Base-by-base conservation (phyloP, 2,329 filamentous ascomycete genomes). In the Bipolaris gigantea region DNA sequence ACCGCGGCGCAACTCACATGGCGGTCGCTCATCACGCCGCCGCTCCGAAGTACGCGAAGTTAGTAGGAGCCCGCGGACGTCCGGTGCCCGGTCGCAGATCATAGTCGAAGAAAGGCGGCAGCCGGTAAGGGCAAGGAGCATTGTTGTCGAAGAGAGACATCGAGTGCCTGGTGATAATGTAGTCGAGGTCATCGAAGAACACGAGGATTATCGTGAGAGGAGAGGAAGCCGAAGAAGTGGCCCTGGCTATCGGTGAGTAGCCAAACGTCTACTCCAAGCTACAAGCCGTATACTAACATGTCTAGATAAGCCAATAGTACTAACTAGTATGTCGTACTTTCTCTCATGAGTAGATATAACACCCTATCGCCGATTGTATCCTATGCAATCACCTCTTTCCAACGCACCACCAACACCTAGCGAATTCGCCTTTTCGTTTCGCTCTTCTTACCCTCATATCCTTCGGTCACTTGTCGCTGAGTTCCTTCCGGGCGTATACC, bases 101-200 rank as follows among this genome's bases (percentile, higher is more conserved):
- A 71, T 76, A 30, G 73, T 76, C 2, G 73, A 75, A 16, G 73
- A 75, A 56, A 64, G 72, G 50, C 63, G 70, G 42, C 47, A 67
- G 34, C 59, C 72, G 53, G 53, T 56, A 41, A 53, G 72, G 39
- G 53, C 70, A 13, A 65, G 72, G 46, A 72, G 73, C 53, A 70
- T 80, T 35, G 66, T 81, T 21, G 76, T 81, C 7, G 78, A 80
- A 43, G 76, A 79, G 40, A 56, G 69, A 25, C 55, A 60, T 42
- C 72, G 75, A 55, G 79, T 80, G 15, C 76, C 76, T 39, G 74
- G 77, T 36, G 81, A 82, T 44, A 80, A 84, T 68, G 73, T 83
- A n/a, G 78, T 85, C 2, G 81, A 85, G 69, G 83, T 85, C 8
- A 78, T 82, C 54, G 83, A 85, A 69, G 83, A 85, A 69, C 76